Evolutionary conservation across 768 basidiomycete species (phyloP), one percentile per base, ranked within the genome.

Genomic region (Polyporus arcularius): DNA sequence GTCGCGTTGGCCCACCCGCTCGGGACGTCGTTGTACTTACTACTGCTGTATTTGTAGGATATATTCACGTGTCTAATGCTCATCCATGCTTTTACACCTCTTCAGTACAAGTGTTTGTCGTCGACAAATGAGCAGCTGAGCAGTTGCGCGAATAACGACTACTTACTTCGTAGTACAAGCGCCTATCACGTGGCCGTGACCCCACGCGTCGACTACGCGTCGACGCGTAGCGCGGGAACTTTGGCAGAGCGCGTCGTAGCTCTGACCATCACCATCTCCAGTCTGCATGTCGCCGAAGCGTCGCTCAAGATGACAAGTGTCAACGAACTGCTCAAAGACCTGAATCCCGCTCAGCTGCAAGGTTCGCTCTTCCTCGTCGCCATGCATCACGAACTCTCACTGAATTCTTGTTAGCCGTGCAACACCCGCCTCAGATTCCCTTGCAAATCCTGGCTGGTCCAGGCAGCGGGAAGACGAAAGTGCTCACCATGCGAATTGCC

Each of bases 391-490:
- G 14, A 45, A 28, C 26, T 38, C 41, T 9, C 8, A n/a, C 26
- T 28, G n/a, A 39, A 21, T 32, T 14, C 16, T 15, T 21, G n/a
- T 15, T 54, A 92, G 91, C 91, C 58, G 90, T 91, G 8, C 76
- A 80, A 55, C 85, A 88, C 70, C 75, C 82, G 4, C 87, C 88
- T 11, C 62, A 77, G 18, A 72, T 80, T 43, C 87, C 91, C 1
- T 74, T 92, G 5, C 92, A 94, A 72, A 91, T 94, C 48, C 77
- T 94, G 1, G 92, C 91, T 43, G 92, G 92, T 9, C 92, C 92
- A 14, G 81, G 82, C n/a, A 82, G 89, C 67, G 91, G 89, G 26
- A 89, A 89, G 70, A 89, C 87, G 0, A 87, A 82, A 72, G 86
- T 90, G 28, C 71, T 91, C 28, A 89, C 86, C 4, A 82, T 85